These are phyloP conservation scores for Coccomyxa subellipsoidea DNA, from an alignment of 163 green algal species.

Conservation along the genomic window DNA sequence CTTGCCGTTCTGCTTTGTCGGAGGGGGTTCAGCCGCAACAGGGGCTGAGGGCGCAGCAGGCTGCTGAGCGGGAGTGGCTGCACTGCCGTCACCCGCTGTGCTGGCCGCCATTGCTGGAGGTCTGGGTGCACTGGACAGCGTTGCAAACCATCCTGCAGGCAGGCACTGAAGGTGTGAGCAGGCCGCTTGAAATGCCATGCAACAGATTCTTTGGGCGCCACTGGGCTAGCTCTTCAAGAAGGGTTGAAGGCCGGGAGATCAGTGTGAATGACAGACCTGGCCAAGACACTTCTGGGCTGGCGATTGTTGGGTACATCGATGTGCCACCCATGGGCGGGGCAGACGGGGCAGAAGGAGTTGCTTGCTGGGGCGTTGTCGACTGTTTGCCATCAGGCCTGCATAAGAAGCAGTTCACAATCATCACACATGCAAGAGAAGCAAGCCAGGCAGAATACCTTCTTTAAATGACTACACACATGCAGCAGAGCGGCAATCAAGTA, in stretches of 20 bases:
- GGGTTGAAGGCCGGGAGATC: neutral
- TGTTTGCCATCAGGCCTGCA: neutral
- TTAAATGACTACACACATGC: too few relatives aligned
- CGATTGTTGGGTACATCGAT: neutral
- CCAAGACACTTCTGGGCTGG: neutral
- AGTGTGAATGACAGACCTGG: neutral
- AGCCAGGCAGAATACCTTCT: too few relatives aligned
- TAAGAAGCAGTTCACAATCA: too few relatives aligned
- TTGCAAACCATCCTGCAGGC: neutral
- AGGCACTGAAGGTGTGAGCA: neutral
- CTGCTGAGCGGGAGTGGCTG: neutral
- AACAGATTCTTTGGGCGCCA: too few relatives aligned
- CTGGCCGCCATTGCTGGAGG: neutral
- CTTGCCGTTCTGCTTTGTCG: neutral
- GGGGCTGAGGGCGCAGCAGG: neutral
- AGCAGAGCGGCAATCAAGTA: too few relatives aligned
- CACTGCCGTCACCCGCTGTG: neutral
- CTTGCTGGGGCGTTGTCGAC: neutral
- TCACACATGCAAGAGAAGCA: too few relatives aligned
- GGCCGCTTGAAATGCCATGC: too few relatives aligned
- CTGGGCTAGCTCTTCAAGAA: neutral
- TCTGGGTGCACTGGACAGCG: neutral
- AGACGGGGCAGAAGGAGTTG: neutral
- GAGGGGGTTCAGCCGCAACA: neutral
- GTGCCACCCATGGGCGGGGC: neutral